Conservation (phyloP, 129 eudicot species). For the Saussurea involucrata region DNA sequence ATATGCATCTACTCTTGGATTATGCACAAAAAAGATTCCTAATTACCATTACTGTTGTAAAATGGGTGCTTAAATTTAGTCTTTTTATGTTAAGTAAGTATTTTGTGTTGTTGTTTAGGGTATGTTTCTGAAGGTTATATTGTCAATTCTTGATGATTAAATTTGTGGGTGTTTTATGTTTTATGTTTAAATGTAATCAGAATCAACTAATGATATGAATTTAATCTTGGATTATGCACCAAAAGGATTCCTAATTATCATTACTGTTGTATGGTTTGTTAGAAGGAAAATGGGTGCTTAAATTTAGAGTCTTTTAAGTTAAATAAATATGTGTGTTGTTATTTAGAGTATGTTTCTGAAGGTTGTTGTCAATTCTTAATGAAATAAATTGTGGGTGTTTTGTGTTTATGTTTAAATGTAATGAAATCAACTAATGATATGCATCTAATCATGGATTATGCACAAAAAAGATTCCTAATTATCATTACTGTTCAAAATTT, state of each 20-base stretch:
- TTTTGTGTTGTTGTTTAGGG: not conserved
- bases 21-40: not conserved
- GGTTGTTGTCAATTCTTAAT: not conserved
- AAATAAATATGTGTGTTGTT: not conserved
- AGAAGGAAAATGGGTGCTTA: constrained; percentile 13
- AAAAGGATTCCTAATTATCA: not conserved
- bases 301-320: not conserved
- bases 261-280: constrained; percentile 2
- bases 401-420: not conserved
- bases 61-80: constrained; percentile 2
- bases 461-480: not conserved
- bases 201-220: not conserved
- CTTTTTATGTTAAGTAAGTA: not conserved
- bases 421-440: not conserved
- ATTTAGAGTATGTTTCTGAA: constrained; percentile 1
- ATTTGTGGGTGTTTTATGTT: not conserved
- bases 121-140: constrained; percentile 6
- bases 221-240: not conserved
- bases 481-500: not conserved
- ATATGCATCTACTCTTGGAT: not conserved
- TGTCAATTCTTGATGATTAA: not conserved
- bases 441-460: not conserved
- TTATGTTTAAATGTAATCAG: not conserved
- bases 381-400: not conserved
- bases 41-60: not conserved